Evolutionary conservation across 2,329 filamentous ascomycete genomes (phyloP).

Genomic region (Verticillium dahliae): DNA sequence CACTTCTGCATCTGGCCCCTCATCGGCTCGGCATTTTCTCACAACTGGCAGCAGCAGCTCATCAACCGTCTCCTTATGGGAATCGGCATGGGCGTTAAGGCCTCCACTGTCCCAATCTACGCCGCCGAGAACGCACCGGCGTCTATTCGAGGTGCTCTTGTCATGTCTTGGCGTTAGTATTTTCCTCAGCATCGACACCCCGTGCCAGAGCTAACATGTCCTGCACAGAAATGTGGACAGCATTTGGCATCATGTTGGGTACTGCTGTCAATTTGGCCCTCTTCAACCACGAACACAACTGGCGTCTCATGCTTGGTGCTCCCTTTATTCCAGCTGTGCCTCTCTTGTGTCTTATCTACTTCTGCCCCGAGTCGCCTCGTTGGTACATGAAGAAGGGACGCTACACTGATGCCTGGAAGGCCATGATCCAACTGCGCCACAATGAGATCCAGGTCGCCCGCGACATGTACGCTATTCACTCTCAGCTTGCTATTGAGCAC

Average conservation of each 20-base stretch:
- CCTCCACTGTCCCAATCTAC: slow-evolving; percentile 63
- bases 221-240: slow-evolving; percentile 55
- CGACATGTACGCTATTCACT: slow-evolving; percentile 59
- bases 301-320: slow-evolving; percentile 27
- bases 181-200: neutral
- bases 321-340: slow-evolving; percentile 40
- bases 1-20: slow-evolving; percentile 53
- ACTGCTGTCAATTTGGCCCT: slow-evolving; percentile 49
- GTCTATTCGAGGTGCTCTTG: slow-evolving; percentile 62
- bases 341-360: slow-evolving; percentile 50
- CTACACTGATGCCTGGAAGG: slow-evolving; percentile 53
- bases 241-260: slow-evolving; percentile 45
- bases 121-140: slow-evolving; percentile 67
- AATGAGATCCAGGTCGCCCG: slow-evolving; percentile 51
- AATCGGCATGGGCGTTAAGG: slow-evolving; percentile 62
- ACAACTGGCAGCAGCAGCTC: slow-evolving; percentile 62
- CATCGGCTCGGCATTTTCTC: slow-evolving; percentile 57
- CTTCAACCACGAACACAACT: slow-evolving; percentile 20
- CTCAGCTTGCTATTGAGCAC: slow-evolving; percentile 55
- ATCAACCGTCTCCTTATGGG: slow-evolving; percentile 62
- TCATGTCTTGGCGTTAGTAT: slow-evolving; percentile 64
- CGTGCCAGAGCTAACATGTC: neutral
- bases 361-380: slow-evolving; percentile 60
- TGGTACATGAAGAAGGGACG: slow-evolving; percentile 63
- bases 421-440: slow-evolving; percentile 45